Evolutionary conservation across 306 rosid genomes (phyloP).

Genomic region (Dalbergia cultrata): DNA sequence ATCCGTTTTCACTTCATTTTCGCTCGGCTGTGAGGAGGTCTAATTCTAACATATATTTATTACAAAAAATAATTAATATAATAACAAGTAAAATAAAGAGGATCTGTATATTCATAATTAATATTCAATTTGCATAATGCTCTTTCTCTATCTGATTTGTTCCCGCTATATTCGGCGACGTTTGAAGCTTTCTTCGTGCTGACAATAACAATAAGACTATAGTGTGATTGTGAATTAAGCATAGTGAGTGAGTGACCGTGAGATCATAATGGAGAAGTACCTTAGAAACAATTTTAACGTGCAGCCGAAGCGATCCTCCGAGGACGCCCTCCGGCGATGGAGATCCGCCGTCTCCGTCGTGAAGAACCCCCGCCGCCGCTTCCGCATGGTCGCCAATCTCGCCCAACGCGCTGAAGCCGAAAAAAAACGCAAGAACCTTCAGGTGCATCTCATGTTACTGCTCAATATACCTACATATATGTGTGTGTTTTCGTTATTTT

Average conservation of each 20-base stretch:
- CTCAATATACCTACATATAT: not conserved
- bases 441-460: slow-evolving; percentile 52
- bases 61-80: too few species aligned
- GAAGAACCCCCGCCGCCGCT: slow-evolving; percentile 91
- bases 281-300: slow-evolving; percentile 73
- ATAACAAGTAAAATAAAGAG: not conserved
- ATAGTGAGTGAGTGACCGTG: not conserved
- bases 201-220: not conserved
- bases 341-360: slow-evolving; percentile 84
- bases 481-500: not conserved
- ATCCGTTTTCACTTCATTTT: too few species aligned
- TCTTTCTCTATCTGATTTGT: not conserved
- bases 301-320: slow-evolving; percentile 68
- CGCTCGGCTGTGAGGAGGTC: too few species aligned
- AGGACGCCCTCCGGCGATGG: slow-evolving; percentile 76
- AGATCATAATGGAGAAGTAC: slow-evolving; percentile 65
- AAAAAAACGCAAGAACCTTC: slow-evolving; percentile 64
- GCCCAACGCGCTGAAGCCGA: slow-evolving; percentile 80
- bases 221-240: slow-evolving; percentile 31
- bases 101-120: not conserved
- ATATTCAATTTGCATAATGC: not conserved
- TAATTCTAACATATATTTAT: too few species aligned
- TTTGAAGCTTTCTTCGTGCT: slow-evolving; percentile 47
- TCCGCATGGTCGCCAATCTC: slow-evolving; percentile 93
- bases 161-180: slow-evolving; percentile 38